Conservation (phyloP, 2,329 filamentous ascomycete genomes). For the Penicillium sp. region DNA sequence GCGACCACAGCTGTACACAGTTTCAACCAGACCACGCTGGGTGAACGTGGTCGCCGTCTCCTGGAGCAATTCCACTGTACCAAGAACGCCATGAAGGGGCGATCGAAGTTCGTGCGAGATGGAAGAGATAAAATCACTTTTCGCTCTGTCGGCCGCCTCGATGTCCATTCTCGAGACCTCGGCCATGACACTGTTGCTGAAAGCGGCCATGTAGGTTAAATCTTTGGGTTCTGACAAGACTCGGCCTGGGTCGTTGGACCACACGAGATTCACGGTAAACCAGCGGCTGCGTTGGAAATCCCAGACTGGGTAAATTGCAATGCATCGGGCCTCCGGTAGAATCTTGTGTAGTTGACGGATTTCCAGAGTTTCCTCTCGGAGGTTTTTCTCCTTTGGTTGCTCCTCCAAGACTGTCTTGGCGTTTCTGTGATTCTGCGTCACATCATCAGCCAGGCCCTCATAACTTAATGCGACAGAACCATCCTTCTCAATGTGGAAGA, state of each 20-base stretch:
- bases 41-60: slow-evolving; percentile 24
- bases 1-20: slow-evolving; percentile 37
- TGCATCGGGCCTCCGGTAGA: slow-evolving; percentile 22
- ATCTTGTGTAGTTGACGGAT: slow-evolving; percentile 16
- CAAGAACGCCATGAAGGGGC: slow-evolving; percentile 34
- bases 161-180: slow-evolving; percentile 28
- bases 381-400: slow-evolving; percentile 8
- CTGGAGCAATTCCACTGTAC: slow-evolving; percentile 27
- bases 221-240: slow-evolving; percentile 24
- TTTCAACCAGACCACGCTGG: slow-evolving; percentile 29
- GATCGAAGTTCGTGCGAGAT: slow-evolving; percentile 34
- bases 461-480: slow-evolving; percentile 17
- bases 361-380: slow-evolving; percentile 9
- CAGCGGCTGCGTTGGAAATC: slow-evolving; percentile 26
- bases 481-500: slow-evolving; percentile 19
- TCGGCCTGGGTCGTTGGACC: slow-evolving; percentile 24
- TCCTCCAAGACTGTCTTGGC: slow-evolving; percentile 1
- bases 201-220: slow-evolving; percentile 25
- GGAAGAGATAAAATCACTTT: slow-evolving; percentile 29
- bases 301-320: slow-evolving; percentile 30
- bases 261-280: slow-evolving; percentile 26
- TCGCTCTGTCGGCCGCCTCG: slow-evolving; percentile 27
- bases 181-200: slow-evolving; percentile 31
- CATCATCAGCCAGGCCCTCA: slow-evolving; percentile 15
- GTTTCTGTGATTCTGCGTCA: slow-evolving; percentile 3